Evolutionary conservation across 73 alveolate genomes (phyloP), one percentile per base, ranked within the genome.

Genomic region (Symbiodinium natans): DNA sequence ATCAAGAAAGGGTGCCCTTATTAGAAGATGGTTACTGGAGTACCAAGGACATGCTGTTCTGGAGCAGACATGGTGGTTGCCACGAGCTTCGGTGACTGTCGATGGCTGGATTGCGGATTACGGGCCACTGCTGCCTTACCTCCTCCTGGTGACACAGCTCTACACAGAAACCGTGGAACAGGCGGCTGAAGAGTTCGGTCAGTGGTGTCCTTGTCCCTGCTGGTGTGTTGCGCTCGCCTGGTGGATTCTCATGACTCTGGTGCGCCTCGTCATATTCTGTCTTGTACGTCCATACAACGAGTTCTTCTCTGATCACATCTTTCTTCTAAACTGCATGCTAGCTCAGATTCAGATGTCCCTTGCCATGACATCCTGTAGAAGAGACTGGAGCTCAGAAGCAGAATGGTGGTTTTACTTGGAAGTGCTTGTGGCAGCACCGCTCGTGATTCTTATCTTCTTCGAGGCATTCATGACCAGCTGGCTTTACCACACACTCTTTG

Each of bases 391-490:
- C 33, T n/a, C n/a, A n/a, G n/a, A n/a, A n/a, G n/a, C n/a, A n/a
- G n/a, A n/a, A 21, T 17, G 1, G 5, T 63, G 80, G 80, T 27
- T 63, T 29, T 29, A 2, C 33, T 0, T 63, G 80, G 80, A 63
- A 63, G 11, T 11, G 29, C 36, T 63, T 9, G 1, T 63, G 80
- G 80, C 80, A 23, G 19, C 33, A 27, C 17, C 27, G 80, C 19
- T 63, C 36, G 17, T 63, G 31, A 13, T 29, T 36, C 27, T 63
- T 19, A 63, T 63, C 11, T 36, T 63, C 33, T 63, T 63, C 36
- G 80, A 87, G 94, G 94, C 94, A 9, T 87, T 87, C 84, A 54
- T 87, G 17, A 87, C 94, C 1, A 46, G 63, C n/a, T 87, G 94
- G 94, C 42, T 87, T 54, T 87, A 87, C n/a, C 94, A 87, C 84